A percentile compares a stretch with the other conserved stretches of the same genome.
Conservation (phyloP, 495 filamentous ascomycete genomes). For the Bacidia gigantensis region DNA sequence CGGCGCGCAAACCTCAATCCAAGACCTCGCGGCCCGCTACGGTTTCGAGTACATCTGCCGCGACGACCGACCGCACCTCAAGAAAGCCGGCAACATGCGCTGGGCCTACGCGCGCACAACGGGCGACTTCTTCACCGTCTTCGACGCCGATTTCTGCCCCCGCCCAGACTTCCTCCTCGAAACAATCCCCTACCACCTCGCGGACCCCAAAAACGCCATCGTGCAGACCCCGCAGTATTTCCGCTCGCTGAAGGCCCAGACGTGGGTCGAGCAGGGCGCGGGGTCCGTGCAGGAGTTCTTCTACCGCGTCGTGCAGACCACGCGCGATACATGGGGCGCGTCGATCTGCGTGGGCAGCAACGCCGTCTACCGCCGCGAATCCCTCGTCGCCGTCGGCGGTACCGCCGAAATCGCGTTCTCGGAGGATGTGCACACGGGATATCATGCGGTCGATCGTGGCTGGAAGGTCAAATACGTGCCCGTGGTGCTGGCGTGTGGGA, state of each 20-base stretch:
- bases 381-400: slow-evolving; percentile 18
- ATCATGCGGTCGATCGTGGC: slow-evolving; percentile 18
- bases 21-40: slow-evolving; percentile 15
- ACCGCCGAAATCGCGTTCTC: slow-evolving; percentile 17
- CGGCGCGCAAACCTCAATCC: slow-evolving; percentile 15
- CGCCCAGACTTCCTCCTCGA: slow-evolving; percentile 20
- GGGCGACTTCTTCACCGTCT: slow-evolving; percentile 22
- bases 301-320: slow-evolving; percentile 19
- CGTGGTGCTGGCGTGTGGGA: slow-evolving; percentile 18
- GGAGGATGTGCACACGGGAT: slow-evolving; percentile 22
- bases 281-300: slow-evolving; percentile 17
- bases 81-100: slow-evolving; percentile 22
- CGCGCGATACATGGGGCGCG: slow-evolving; percentile 20
- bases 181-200: slow-evolving; percentile 15
- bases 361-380: slow-evolving; percentile 19
- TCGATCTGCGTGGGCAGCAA: slow-evolving; percentile 21
- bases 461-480: slow-evolving; percentile 22
- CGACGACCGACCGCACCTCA: slow-evolving; percentile 18
- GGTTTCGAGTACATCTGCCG: slow-evolving; percentile 18
- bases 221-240: slow-evolving; percentile 22
- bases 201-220: slow-evolving; percentile 17
- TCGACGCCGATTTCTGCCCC: slow-evolving; percentile 23
- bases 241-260: slow-evolving; percentile 15
- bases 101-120: slow-evolving; percentile 18
- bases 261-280: slow-evolving; percentile 22